Evolutionary conservation across 2,329 filamentous ascomycete genomes (phyloP).

Genomic region (Aspergillus sp.): DNA sequence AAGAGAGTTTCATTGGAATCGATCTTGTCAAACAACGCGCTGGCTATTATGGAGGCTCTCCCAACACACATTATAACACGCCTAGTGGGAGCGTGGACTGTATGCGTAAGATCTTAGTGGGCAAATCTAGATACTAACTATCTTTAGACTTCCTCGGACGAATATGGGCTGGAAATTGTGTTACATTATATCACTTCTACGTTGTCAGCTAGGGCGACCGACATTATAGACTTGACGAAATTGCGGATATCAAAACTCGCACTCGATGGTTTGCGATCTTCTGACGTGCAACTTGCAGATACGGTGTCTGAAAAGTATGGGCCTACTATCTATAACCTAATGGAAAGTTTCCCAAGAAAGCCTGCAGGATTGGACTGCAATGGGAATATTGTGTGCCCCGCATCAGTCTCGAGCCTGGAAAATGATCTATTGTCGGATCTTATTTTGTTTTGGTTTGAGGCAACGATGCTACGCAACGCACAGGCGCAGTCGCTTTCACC

Average conservation of each 20-base stretch:
- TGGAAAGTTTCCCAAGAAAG: constrained; percentile 23
- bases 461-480: constrained; percentile 13
- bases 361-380: constrained; percentile 20
- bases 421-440: constrained; percentile 28
- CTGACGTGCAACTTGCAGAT: constrained; percentile 13
- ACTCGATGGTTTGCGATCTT: constrained; percentile 23
- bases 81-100: constrained; percentile 39
- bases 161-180: constrained; percentile 21
- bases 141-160: constrained; percentile 19
- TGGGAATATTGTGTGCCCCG: constrained; percentile 19
- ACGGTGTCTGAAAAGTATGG: constrained; percentile 14
- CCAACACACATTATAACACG: constrained; percentile 23
- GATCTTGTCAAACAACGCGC: constrained; percentile 27
- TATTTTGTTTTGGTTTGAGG: constrained; percentile 24
- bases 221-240: constrained; percentile 12
- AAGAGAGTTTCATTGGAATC: constrained; percentile 22
- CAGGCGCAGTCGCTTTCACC: neutral
- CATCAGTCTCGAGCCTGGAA: constrained; percentile 16
- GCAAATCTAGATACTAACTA: constrained; percentile 14
- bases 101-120: constrained; percentile 20
- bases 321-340: constrained; percentile 16
- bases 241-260: constrained; percentile 25
- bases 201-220: constrained; percentile 13
- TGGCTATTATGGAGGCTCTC: constrained; percentile 20
- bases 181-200: constrained; percentile 24